Evolutionary conservation across 2,329 filamentous ascomycete species (phyloP), one percentile per base, ranked within the genome.

Genomic region (Fusarium sp.): DNA sequence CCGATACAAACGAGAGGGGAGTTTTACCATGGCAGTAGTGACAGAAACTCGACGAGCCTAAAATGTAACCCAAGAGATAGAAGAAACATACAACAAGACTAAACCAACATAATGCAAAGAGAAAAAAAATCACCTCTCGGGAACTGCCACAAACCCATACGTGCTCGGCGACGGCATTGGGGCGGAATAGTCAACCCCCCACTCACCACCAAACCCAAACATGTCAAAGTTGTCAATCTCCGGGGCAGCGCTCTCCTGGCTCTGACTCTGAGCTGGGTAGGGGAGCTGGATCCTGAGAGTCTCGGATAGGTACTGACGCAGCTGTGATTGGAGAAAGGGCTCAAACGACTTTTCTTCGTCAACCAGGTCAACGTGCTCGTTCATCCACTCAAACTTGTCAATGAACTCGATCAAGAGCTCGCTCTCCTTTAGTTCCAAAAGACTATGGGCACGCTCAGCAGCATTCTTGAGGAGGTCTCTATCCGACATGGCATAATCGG

Each of bases 371-470:
- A 70, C 68, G 10, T 68, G 39, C 30, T 76, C 67, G 32, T 79
- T 79, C 76, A 79, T 78, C 77, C 76, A 79, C 3, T 56, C 58
- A 37, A 79, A 79, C 48, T 56, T 74, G 16, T 58, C 41, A 14
- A 78, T 64, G 41, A 79, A 77, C 25, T 64, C 35, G 41, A 67
- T 56, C 77, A 73, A 78, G 18, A 79, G 68, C 4, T 71, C 39
- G 10, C 61, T 37, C 27, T 77, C 71, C 6, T 52, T 37, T 35
- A 68, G 66, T 5, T 66, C 25, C 13, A 43, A 39, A 13, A 79
- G 56, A 14, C 64, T 45, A 9, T 61, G 62, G 39, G 64, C 73
- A 4, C 68, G 67, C 11, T 57, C 50, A 6, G 52, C 58, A 10
- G 77, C 75, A 20, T 61, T 59, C 18, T 58, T 23, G 27, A 79